phyloP scores from a whole-genome alignment of 345 rosid species.

The Pugionium dolabratum region DNA sequence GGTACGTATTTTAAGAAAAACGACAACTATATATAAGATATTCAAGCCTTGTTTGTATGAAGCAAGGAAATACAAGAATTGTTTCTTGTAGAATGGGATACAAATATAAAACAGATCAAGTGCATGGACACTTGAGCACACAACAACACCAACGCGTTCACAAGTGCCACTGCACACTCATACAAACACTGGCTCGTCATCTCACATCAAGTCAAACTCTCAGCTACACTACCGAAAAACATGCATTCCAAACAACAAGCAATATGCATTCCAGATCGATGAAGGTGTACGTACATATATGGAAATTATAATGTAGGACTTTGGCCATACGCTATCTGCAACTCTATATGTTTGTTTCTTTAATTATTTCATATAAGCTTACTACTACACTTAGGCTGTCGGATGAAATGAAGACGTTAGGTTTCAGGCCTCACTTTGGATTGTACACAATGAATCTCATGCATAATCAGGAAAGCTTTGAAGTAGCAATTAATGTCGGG shows the following conservation, averaged over 20 bases:
- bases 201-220: too few species aligned
- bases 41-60: neutral
- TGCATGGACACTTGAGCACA: too few species aligned
- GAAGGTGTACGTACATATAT: conserved; percentile 79
- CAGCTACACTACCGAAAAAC: too few species aligned
- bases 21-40: conserved; percentile 28
- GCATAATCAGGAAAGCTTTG: conserved; percentile 96
- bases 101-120: neutral
- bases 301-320: conserved; percentile 88
- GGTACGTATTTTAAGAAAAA: conserved; percentile 55
- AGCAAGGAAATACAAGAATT: too few species aligned
- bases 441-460: conserved; percentile 83
- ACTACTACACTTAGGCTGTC: conserved; percentile 82
- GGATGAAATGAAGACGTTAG: conserved; percentile 87
- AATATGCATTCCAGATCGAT: conserved; percentile 50
- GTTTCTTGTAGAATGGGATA: neutral
- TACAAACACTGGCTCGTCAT: too few species aligned
- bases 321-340: conserved; percentile 78
- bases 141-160: too few species aligned
- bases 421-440: conserved; percentile 88
- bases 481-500: conserved; percentile 64
- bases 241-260: too few species aligned
- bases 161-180: too few species aligned
- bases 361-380: conserved; percentile 81
- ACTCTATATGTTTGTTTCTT: conserved; percentile 65